phyloP scores from a whole-genome alignment of 176 grass and related monocot species.

The Hyparrhenia diplandra region DNA sequence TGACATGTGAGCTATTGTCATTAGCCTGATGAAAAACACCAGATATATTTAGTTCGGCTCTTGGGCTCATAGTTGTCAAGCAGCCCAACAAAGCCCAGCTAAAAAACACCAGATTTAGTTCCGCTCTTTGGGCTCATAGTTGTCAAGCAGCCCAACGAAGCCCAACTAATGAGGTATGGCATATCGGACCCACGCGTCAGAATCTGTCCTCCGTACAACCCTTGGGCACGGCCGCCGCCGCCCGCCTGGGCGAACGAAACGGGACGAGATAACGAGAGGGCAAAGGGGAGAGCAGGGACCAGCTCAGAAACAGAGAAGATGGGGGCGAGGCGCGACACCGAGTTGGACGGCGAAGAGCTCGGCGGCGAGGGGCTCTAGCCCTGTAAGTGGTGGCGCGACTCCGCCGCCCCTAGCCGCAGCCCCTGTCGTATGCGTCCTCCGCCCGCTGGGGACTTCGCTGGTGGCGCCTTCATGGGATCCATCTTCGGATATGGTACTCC shows the following conservation, averaged over 20 bases:
- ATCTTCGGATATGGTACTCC: constrained; percentile 77
- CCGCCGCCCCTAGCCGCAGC: constrained; percentile 1
- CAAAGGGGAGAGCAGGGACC: not conserved
- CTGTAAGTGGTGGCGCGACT: not conserved
- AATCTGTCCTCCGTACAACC: not conserved
- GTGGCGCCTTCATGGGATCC: constrained; percentile 72
- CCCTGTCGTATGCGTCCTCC: constrained; percentile 59
- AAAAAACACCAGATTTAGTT: no score
- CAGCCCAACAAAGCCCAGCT: no score
- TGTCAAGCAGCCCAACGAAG: no score
- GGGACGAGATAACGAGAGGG: constrained; percentile 20
- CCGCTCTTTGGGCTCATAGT: no score
- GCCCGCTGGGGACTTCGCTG: constrained; percentile 67
- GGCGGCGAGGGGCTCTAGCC: constrained; percentile 28
- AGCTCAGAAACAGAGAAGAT: constrained; percentile 4
- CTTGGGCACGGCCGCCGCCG: not conserved
- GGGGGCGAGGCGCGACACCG: constrained; percentile 52
- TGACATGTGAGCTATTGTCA: no score
- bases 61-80: not conserved
- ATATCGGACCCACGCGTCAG: not conserved
- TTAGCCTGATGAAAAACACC: not conserved
- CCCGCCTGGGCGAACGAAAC: not conserved
- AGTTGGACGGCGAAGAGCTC: constrained; percentile 46
- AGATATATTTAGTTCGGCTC: not conserved
- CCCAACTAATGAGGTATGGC: not conserved